A percentile compares a stretch with the other conserved stretches of the same genome.
Conservation (phyloP, 768 basidiomycete genomes). For the Collybia mongolica region DNA sequence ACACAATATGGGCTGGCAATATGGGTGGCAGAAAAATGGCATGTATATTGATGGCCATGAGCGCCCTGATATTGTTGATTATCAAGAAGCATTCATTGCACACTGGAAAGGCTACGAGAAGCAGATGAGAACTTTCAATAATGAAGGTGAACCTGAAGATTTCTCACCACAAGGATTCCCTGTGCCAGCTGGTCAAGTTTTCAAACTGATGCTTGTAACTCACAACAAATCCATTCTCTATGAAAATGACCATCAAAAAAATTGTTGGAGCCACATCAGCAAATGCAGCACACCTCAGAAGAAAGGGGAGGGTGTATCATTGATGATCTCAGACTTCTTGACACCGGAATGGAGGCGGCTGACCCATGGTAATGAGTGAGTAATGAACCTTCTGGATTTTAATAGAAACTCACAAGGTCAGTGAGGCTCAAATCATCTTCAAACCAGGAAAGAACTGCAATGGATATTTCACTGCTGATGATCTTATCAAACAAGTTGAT, state of each 20-base stretch:
- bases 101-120: constrained; percentile 24
- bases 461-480: neutral
- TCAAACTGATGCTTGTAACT: neutral
- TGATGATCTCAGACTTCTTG: neutral
- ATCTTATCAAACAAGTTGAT: neutral
- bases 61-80: constrained; percentile 33
- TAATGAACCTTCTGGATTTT: neutral
- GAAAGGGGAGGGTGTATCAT: neutral
- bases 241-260: neutral
- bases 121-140: constrained; percentile 21
- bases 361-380: neutral
- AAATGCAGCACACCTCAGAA: neutral
- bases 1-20: constrained; percentile 28
- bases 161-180: constrained; percentile 20
- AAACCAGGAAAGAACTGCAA: neutral
- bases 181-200: constrained; percentile 7
- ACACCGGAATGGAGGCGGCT: neutral
- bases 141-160: constrained; percentile 20
- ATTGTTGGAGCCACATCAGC: neutral
- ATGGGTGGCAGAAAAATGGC: constrained; percentile 11
- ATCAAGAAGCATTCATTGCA: constrained; percentile 23
- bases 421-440: neutral
- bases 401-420: neutral
- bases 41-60: constrained; percentile 29
- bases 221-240: neutral